phyloP scores from a whole-genome alignment of 208 protist genomes.

The Leishmania mexicana region DNA sequence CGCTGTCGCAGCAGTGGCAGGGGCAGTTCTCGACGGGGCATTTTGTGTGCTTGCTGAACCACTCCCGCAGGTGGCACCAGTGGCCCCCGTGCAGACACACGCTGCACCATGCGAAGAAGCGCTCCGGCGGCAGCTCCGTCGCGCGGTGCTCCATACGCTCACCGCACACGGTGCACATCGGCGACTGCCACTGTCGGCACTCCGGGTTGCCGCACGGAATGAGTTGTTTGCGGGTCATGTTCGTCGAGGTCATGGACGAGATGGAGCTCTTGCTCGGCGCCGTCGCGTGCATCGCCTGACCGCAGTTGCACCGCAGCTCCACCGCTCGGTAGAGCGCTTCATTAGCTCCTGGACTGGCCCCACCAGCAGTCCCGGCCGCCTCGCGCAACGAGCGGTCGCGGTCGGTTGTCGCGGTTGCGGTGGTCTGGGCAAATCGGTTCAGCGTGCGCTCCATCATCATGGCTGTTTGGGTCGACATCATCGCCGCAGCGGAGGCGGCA shows the following conservation, averaged over 20 bases:
- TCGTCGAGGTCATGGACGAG: slow-evolving; percentile 23
- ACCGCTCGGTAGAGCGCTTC: slow-evolving; percentile 30
- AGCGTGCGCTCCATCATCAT: slow-evolving; percentile 35
- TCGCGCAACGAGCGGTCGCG: slow-evolving; percentile 24
- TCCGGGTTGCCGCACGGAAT: slow-evolving; percentile 61
- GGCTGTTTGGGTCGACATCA: slow-evolving; percentile 30
- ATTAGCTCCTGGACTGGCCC: background rate
- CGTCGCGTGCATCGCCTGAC: slow-evolving; percentile 66
- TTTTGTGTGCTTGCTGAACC: slow-evolving; percentile 83
- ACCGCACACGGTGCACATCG: slow-evolving; percentile 83
- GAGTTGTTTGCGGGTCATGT: slow-evolving; percentile 27
- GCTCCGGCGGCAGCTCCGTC: slow-evolving; percentile 50
- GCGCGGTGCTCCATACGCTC: slow-evolving; percentile 59
- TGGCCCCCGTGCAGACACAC: slow-evolving; percentile 90
- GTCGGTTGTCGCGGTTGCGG: slow-evolving; percentile 3
- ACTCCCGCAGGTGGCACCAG: slow-evolving; percentile 75
- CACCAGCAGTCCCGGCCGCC: slow-evolving; percentile 1
- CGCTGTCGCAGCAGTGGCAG: slow-evolving; percentile 63
- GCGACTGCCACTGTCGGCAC: slow-evolving; percentile 62
- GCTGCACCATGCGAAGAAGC: slow-evolving; percentile 85
- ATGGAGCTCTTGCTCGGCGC: slow-evolving; percentile 26
- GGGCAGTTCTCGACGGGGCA: slow-evolving; percentile 87
- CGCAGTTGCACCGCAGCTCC: slow-evolving; percentile 78
- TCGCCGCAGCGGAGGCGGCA: slow-evolving; percentile 17
- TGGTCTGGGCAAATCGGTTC: slow-evolving; percentile 30